Conservation (phyloP, 768 basidiomycete species). For the Mycena rosella region DNA sequence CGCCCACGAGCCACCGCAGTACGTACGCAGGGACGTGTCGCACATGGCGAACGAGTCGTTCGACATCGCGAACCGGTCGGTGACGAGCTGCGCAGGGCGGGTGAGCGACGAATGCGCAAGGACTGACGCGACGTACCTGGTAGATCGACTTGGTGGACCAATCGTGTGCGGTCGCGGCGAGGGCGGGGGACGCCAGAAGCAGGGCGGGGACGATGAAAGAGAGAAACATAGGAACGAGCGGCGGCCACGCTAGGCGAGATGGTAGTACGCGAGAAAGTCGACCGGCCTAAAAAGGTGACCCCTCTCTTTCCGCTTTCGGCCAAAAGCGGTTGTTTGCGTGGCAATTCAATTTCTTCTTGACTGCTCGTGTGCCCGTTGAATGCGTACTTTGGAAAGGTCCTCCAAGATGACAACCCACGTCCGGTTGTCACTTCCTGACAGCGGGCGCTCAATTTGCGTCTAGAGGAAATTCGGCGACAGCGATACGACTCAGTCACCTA, state of each 20-base stretch:
- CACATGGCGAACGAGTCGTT: slow-evolving; percentile 60
- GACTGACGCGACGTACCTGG: slow-evolving; percentile 47
- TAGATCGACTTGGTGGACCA: slow-evolving; percentile 70
- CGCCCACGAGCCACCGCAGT: background rate
- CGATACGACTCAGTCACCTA: too few species aligned
- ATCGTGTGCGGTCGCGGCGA: slow-evolving; percentile 60
- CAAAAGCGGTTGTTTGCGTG: background rate
- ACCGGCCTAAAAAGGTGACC: background rate
- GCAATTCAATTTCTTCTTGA: background rate
- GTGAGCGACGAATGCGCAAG: background rate
- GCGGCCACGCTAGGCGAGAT: slow-evolving; percentile 14
- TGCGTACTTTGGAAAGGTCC: too few species aligned
- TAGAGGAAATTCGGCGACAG: too few species aligned
- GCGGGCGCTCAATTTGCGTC: too few species aligned
- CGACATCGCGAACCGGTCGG: slow-evolving; percentile 76
- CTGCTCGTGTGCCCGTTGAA: background rate
- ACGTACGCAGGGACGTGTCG: slow-evolving; percentile 62
- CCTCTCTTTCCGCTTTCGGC: background rate
- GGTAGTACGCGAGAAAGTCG: slow-evolving; percentile 3
- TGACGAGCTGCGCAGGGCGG: slow-evolving; percentile 58
- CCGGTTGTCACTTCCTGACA: too few species aligned
- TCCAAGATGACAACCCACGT: too few species aligned
- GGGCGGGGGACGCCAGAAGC: slow-evolving; percentile 36
- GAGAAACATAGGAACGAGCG: slow-evolving; percentile 19
- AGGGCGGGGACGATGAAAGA: slow-evolving; percentile 32